Conservation (phyloP, 2,329 filamentous ascomycete genomes). For the Scedosporium boydii region DNA sequence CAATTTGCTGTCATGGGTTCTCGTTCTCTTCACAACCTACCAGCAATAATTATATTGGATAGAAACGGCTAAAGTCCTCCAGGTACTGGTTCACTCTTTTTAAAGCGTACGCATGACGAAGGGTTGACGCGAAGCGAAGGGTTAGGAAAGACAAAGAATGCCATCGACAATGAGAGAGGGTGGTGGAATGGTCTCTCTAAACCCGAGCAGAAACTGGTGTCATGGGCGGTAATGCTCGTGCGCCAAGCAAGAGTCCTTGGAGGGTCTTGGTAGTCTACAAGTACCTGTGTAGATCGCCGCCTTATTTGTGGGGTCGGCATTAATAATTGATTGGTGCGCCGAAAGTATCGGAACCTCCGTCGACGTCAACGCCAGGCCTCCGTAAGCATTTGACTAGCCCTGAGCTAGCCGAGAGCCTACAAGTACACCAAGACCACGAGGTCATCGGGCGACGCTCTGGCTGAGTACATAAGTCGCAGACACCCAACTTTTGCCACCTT, state of each 20-base stretch:
- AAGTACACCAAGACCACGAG: neutral
- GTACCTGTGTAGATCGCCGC: neutral
- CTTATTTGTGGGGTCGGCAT: slow-evolving; percentile 3
- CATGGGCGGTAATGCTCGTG: neutral
- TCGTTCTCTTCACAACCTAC: too few relatives aligned
- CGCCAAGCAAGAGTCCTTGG: too few relatives aligned
- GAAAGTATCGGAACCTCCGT: neutral
- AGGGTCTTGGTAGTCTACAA: neutral
- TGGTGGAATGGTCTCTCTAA: neutral
- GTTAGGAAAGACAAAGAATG: neutral
- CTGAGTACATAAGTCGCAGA: slow-evolving; percentile 2
- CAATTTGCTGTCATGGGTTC: too few relatives aligned
- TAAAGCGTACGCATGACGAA: neutral
- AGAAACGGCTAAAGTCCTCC: too few relatives aligned
- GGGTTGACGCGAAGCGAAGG: neutral
- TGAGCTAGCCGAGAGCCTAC: neutral
- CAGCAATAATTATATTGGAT: too few relatives aligned
- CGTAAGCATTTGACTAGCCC: slow-evolving; percentile 2
- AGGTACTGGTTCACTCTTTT: too few relatives aligned
- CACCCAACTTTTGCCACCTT: slow-evolving; percentile 5
- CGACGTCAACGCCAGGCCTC: slow-evolving; percentile 2
- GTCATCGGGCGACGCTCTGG: neutral
- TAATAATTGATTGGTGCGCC: slow-evolving; percentile 3
- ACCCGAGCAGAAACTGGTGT: neutral
- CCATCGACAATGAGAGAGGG: neutral